A percentile compares a stretch with the other conserved stretches of the same genome.
phyloP scores from a whole-genome alignment of 164 flowering plant genomes.

The Dillenia turbinata region DNA sequence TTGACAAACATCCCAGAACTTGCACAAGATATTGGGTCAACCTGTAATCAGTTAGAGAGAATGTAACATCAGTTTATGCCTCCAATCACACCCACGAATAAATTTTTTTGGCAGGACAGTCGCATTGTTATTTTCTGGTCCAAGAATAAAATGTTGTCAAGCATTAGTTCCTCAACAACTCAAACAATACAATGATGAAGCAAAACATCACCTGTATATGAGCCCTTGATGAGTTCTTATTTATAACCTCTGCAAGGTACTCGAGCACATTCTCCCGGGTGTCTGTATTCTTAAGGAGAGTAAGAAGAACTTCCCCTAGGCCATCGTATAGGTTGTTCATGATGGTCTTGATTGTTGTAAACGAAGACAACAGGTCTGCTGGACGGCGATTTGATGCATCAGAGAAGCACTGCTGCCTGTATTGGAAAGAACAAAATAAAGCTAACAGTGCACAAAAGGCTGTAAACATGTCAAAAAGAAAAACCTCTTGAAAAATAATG shows the following conservation, averaged over 20 bases:
- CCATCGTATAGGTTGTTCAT: slow-evolving; percentile 81
- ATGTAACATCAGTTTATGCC: no score
- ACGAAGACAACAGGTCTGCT: slow-evolving; percentile 81
- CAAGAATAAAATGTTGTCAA: background rate
- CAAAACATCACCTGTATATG: slow-evolving; percentile 69
- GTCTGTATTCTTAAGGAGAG: slow-evolving; percentile 65
- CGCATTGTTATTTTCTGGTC: background rate
- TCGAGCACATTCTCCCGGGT: slow-evolving; percentile 80
- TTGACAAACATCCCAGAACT: slow-evolving; percentile 97
- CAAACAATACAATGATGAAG: slow-evolving; percentile 1
- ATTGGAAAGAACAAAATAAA: slow-evolving; percentile 3
- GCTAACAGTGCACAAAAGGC: no score
- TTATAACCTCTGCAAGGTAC: slow-evolving; percentile 85
- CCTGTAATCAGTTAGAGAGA: slow-evolving; percentile 36
- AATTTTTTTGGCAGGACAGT: no score
- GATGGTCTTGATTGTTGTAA: slow-evolving; percentile 77
- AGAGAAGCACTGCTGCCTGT: slow-evolving; percentile 90
- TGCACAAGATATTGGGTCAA: slow-evolving; percentile 87
- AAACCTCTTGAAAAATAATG: no score
- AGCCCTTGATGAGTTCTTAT: slow-evolving; percentile 81
- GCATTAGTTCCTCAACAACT: background rate
- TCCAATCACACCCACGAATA: no score
- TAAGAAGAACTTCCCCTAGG: slow-evolving; percentile 64
- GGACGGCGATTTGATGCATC: slow-evolving; percentile 78
- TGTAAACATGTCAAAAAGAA: no score